phyloP scores from a whole-genome alignment of 2,329 filamentous ascomycete genomes.

The Hypocreales sp. region DNA sequence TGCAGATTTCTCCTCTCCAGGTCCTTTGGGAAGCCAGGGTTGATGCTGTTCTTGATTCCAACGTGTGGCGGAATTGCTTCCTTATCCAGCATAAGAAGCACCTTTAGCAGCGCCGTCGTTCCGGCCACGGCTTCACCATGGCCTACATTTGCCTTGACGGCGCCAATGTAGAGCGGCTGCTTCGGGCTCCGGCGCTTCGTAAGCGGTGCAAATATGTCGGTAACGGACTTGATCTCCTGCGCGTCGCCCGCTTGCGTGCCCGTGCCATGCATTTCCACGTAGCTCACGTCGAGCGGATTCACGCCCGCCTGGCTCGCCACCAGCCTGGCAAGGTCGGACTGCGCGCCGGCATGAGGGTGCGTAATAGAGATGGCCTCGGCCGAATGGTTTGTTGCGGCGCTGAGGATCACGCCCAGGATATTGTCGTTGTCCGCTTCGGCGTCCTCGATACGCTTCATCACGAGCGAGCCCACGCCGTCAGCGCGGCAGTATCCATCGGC shows the following conservation, averaged over 20 bases:
- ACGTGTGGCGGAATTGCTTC: constrained; percentile 32
- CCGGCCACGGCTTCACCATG: constrained; percentile 30
- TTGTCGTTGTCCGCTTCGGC: constrained; percentile 42
- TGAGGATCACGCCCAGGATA: constrained; percentile 47
- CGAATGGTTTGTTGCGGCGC: constrained; percentile 55
- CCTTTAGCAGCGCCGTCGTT: constrained; percentile 26
- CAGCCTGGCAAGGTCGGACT: not conserved
- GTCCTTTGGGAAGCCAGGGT: constrained; percentile 24
- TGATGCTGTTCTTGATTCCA: constrained; percentile 35
- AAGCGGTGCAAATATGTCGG: not conserved
- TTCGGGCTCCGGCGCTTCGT: not conserved
- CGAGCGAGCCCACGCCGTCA: constrained; percentile 29
- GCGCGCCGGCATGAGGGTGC: constrained; percentile 42
- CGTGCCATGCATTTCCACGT: constrained; percentile 1
- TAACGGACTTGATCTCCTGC: not conserved
- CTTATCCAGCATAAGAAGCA: constrained; percentile 33
- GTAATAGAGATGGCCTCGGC: constrained; percentile 58
- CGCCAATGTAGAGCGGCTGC: constrained; percentile 27
- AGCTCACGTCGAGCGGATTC: not conserved
- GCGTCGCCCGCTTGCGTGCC: constrained; percentile 1
- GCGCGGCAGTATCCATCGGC: constrained; percentile 43
- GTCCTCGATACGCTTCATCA: constrained; percentile 34
- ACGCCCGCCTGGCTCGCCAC: not conserved
- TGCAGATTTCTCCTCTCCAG: constrained; percentile 22
- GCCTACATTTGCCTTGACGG: constrained; percentile 35